phyloP scores from a whole-genome alignment of 2,329 filamentous ascomycete genomes.

The Beauveria australis region DNA sequence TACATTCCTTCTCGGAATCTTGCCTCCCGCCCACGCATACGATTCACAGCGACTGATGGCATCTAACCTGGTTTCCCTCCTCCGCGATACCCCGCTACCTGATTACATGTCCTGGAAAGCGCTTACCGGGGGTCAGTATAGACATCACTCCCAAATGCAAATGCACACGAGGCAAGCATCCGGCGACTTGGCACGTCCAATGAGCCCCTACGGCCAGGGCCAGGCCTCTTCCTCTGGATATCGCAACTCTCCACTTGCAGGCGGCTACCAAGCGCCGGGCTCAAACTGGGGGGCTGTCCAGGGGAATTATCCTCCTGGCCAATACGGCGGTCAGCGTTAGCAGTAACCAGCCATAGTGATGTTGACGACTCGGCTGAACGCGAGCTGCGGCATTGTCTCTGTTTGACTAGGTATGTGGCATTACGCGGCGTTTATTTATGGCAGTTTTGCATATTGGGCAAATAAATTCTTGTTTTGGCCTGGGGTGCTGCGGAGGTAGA shows the following conservation, averaged over 20 bases:
- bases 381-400: background rate
- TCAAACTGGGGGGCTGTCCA: slow-evolving; percentile 2
- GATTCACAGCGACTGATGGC: slow-evolving; percentile 62
- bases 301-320: background rate
- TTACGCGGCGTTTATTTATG: slow-evolving; percentile 4
- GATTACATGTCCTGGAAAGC: slow-evolving; percentile 49
- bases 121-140: slow-evolving; percentile 28
- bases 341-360: background rate
- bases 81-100: slow-evolving; percentile 61
- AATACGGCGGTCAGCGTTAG: slow-evolving; percentile 8
- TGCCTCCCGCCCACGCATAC: slow-evolving; percentile 67
- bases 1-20: slow-evolving; percentile 59
- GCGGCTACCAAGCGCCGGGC: background rate
- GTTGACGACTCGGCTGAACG: background rate
- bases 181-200: slow-evolving; percentile 36
- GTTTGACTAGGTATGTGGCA: slow-evolving; percentile 1
- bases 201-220: slow-evolving; percentile 40
- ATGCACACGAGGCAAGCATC: slow-evolving; percentile 34
- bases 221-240: slow-evolving; percentile 35
- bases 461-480: background rate
- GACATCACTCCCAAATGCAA: slow-evolving; percentile 27
- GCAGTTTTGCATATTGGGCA: background rate
- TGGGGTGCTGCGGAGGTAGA: background rate
- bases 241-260: slow-evolving; percentile 39
- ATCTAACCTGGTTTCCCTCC: slow-evolving; percentile 61